Evolutionary conservation across 73 alveolate genomes (phyloP), one percentile per base, ranked within the genome.

Genomic region (Stentor coeruleus): DNA sequence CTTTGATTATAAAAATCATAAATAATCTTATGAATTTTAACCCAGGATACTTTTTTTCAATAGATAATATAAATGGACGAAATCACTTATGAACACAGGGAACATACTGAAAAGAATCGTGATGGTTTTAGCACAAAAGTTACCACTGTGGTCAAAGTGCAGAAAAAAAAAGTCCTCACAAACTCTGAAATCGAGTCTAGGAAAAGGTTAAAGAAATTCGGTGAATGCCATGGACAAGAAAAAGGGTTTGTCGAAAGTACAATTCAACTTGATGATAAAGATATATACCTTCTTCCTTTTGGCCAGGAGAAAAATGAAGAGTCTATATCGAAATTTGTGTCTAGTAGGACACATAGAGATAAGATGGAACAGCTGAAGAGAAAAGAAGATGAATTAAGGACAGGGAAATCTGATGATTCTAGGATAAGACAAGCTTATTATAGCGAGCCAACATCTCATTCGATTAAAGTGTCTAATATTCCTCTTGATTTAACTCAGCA

Each of bases 31-130:
- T n/a, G n/a, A n/a, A n/a, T n/a, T n/a, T n/a, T n/a, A n/a, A n/a
- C n/a, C n/a, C n/a, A n/a, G n/a, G n/a, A n/a, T n/a, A n/a, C n/a
- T n/a, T n/a, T n/a, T n/a, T n/a, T n/a, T n/a, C n/a, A n/a, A n/a
- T n/a, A n/a, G n/a, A n/a, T n/a, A n/a, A n/a, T n/a, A 66, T 66
- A 66, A 66, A 66, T 66, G 79, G 79, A 20, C 37, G 79, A 66
- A 20, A 40, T 26, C 11, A 15, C n/a, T 66, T 66, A 66, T 40
- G 37, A 20, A 1, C n/a, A 66, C n/a, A 20, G 79, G 33, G 79
- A 66, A 31, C 36, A 20, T 40, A 66, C 37, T 0, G 79, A 66
- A 33, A 40, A 20, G 42, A 20, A 20, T 28, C 26, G n/a, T 28
- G 79, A 66, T 40, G 79, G 79, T 31, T n/a, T n/a, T n/a, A 66